Base-by-base conservation (phyloP, 2,329 filamentous ascomycete species). In the Cercospora brassicicola region DNA sequence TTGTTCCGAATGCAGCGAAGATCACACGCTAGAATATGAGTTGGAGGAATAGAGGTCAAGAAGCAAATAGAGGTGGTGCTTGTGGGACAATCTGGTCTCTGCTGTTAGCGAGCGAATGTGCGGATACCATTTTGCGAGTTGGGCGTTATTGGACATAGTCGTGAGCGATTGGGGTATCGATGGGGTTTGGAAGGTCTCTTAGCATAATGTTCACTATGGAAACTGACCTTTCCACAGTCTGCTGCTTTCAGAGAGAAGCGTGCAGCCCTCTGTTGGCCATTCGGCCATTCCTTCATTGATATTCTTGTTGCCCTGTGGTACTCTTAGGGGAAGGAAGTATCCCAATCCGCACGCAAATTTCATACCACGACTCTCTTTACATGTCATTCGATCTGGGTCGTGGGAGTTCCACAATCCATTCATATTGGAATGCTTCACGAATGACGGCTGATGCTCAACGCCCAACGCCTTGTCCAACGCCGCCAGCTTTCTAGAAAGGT, bases 61-160 rank as follows among this genome's bases (percentile, higher is more conserved):
- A 95, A 94, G 7, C 74, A 98, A 96, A 28, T 2, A 0, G 48
- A 7, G 23, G 20, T 28, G 48, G 20, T 55, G 15, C 20, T n/a
- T 23, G 13, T 23, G 48, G 9, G 5, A 55, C 28, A 8, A 23
- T 28, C 15, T 55, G 23, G 48, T 55, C 13, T n/a, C 2, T 28
- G 6, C 23, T 23, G 23, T 55, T 30, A 28, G 48, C 48, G 48
- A 48, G 45, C 45, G 18, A 10, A 7, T 48, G 45, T 23, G 45
- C 9, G 23, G 23, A 55, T 28, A 55, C 23, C 23, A 55, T 10
- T 26, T 55, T 28, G 48, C 48, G 48, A 8, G 8, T 53, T n/a
- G 48, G 48, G 20, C 28, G 23, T 55, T 2, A 8, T 55, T 13
- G 48, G 48, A 7, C 48, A 55, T 55, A 5, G 13, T 13, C 6